Conservation (phyloP, 306 rosid species). For the Dalbergia oliveri region DNA sequence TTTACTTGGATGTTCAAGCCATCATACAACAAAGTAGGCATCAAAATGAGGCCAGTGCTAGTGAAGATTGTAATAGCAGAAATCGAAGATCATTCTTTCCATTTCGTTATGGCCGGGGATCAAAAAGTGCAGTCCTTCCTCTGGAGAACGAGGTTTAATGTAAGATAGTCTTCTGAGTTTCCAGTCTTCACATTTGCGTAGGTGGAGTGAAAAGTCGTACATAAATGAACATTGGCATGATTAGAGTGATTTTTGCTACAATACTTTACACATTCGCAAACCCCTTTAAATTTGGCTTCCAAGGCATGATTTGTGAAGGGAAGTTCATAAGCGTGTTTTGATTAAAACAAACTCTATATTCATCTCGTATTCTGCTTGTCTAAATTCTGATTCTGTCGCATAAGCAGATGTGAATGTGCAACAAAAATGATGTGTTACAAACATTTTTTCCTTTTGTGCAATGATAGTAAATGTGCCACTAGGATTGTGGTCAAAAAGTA, state of each 20-base stretch:
- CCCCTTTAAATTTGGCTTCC: too few relatives aligned
- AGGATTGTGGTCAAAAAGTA: conserved; percentile 11
- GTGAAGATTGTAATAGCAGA: conserved; percentile 59
- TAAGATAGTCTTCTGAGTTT: conserved; percentile 6
- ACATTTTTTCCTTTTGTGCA: not conserved
- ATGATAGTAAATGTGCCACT: conserved; percentile 20
- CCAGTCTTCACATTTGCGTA: conserved; percentile 14
- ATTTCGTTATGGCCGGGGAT: conserved; percentile 60
- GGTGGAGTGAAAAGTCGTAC: not conserved
- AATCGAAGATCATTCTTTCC: conserved; percentile 67
- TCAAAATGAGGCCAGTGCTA: conserved; percentile 47
- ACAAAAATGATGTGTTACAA: not conserved
- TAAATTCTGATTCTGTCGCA: not conserved
- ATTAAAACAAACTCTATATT: not conserved
- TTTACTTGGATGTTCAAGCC: conserved; percentile 60
- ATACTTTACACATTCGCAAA: too few relatives aligned
- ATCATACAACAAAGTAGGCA: conserved; percentile 43
- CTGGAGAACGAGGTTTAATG: conserved; percentile 53
- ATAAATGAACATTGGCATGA: not conserved
- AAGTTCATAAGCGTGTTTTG: too few relatives aligned
- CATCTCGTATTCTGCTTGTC: not conserved
- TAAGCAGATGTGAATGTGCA: not conserved
- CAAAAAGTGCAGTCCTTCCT: conserved; percentile 58
- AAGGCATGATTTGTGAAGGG: too few relatives aligned
- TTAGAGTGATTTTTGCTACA: not conserved